phyloP scores from a whole-genome alignment of 2,329 filamentous ascomycete genomes.

The Ophiostoma montium region DNA sequence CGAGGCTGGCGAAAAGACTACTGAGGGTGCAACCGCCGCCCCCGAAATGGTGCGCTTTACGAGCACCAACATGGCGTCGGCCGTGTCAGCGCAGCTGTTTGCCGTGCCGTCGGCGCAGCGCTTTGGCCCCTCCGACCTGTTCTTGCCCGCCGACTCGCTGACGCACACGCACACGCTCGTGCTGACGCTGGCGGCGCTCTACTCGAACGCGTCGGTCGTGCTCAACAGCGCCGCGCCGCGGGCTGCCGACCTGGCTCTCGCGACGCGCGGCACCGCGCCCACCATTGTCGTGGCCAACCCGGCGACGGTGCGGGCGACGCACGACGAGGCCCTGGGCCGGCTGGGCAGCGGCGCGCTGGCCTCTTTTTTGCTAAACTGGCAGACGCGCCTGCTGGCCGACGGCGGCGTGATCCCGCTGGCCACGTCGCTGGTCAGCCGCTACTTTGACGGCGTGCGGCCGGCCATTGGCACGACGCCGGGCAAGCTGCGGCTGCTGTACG shows the following conservation, averaged over 20 bases:
- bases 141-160: conserved; percentile 73
- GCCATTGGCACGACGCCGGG: conserved; percentile 47
- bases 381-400: conserved; percentile 53
- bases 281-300: conserved; percentile 73
- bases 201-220: conserved; percentile 69
- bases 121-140: conserved; percentile 59
- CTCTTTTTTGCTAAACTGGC: conserved; percentile 55
- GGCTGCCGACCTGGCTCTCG: conserved; percentile 55
- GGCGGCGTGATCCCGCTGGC: conserved; percentile 59
- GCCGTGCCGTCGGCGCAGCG: conserved; percentile 63
- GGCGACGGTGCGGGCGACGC: conserved; percentile 53
- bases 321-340: conserved; percentile 45
- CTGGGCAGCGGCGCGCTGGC: conserved; percentile 36
- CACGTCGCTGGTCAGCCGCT: conserved; percentile 45
- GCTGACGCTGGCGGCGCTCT: conserved; percentile 70
- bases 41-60: conserved; percentile 65
- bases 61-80: conserved; percentile 76
- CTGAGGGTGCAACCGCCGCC: conserved; percentile 18
- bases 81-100: conserved; percentile 61
- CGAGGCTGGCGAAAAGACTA: background rate
- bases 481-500: conserved; percentile 68
- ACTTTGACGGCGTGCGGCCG: conserved; percentile 46
- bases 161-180: conserved; percentile 66
- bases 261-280: conserved; percentile 60
- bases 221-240: conserved; percentile 76